Conservation (phyloP, 2,329 filamentous ascomycete genomes). For the Neurospora crassa region DNA sequence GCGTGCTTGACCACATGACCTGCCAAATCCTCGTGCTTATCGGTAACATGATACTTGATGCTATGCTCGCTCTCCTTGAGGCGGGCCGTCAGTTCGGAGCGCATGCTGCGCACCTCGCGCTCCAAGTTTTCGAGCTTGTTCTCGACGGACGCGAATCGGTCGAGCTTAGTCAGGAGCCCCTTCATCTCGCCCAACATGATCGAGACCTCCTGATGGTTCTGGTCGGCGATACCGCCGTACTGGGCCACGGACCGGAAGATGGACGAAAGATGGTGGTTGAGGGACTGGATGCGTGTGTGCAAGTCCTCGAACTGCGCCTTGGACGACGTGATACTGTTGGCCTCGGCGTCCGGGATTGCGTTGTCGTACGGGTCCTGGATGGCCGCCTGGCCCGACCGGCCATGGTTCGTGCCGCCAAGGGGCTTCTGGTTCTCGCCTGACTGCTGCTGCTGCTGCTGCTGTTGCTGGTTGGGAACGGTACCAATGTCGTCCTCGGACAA, state of each 20-base stretch:
- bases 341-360: constrained; percentile 35
- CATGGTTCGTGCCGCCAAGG: constrained; percentile 20
- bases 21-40: constrained; percentile 36
- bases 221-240: constrained; percentile 41
- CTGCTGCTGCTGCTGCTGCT: constrained; percentile 18
- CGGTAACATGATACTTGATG: constrained; percentile 41
- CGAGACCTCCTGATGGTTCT: constrained; percentile 46
- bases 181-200: constrained; percentile 38
- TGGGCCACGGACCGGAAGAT: constrained; percentile 49
- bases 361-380: constrained; percentile 28
- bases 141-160: constrained; percentile 32
- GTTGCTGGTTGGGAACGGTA: constrained; percentile 15
- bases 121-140: constrained; percentile 41
- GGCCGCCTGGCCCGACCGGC: constrained; percentile 15
- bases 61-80: constrained; percentile 40
- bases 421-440: constrained; percentile 19
- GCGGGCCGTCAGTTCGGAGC: constrained; percentile 42
- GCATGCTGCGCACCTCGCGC: constrained; percentile 48
- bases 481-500: constrained; percentile 42
- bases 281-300: constrained; percentile 68
- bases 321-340: constrained; percentile 39
- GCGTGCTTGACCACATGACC: constrained; percentile 36
- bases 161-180: constrained; percentile 32
- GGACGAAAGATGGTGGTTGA: constrained; percentile 58
- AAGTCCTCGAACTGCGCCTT: constrained; percentile 70